phyloP scores from a whole-genome alignment of 2,329 filamentous ascomycete species.

The Periconia macrospinosa region DNA sequence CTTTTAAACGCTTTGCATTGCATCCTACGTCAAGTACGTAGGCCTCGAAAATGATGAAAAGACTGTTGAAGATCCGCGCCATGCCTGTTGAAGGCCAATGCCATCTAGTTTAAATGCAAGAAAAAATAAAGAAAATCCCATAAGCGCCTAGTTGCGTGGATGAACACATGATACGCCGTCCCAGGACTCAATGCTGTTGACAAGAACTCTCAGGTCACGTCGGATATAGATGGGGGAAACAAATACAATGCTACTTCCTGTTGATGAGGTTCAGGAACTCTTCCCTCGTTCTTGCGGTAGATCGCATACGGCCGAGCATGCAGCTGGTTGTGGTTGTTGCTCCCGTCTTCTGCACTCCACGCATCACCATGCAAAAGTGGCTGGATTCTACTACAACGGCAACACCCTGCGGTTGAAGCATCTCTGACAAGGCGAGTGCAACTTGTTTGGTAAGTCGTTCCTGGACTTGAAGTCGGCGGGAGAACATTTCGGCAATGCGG shows the following conservation, averaged over 20 bases:
- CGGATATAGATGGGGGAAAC: background rate
- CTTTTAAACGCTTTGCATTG: background rate
- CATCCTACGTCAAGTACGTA: background rate
- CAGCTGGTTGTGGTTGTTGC: slow-evolving; percentile 92
- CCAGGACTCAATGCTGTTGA: background rate
- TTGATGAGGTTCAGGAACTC: slow-evolving; percentile 81
- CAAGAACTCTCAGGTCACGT: background rate
- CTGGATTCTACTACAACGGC: slow-evolving; percentile 97
- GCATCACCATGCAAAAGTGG: slow-evolving; percentile 98
- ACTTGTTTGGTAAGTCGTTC: slow-evolving; percentile 96
- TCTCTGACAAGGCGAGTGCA: slow-evolving; percentile 90
- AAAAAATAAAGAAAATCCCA: slow-evolving; percentile 9
- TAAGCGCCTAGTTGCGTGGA: slow-evolving; percentile 30
- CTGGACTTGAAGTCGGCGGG: slow-evolving; percentile 89
- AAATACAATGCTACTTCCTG: slow-evolving; percentile 19
- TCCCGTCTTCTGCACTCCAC: slow-evolving; percentile 90
- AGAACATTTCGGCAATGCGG: slow-evolving; percentile 96
- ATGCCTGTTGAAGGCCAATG: slow-evolving; percentile 36
- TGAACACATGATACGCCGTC: slow-evolving; percentile 29
- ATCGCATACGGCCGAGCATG: slow-evolving; percentile 94
- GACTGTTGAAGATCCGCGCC: background rate
- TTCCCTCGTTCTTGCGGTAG: slow-evolving; percentile 88
- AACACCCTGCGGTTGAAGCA: slow-evolving; percentile 90
- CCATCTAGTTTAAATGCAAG: slow-evolving; percentile 19
- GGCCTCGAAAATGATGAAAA: background rate